A percentile compares a stretch with the other conserved stretches of the same genome.
phyloP scores from a whole-genome alignment of 2,329 filamentous ascomycete species.

The Monosporascus sp. region DNA sequence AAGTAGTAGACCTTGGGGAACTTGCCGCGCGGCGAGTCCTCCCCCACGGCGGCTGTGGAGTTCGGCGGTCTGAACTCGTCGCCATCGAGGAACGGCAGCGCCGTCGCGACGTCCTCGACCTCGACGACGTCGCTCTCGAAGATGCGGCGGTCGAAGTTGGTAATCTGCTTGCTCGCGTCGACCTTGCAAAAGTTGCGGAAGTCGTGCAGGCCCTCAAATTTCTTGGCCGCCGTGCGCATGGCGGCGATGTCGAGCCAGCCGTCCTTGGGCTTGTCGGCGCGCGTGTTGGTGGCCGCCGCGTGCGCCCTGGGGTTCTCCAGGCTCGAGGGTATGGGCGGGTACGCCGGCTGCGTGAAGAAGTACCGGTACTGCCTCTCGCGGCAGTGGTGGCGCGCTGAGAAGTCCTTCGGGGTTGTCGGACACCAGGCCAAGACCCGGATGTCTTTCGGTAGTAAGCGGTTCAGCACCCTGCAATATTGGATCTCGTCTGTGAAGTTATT shows the following conservation, averaged over 20 bases:
- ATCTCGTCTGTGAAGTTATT: slow-evolving; percentile 77
- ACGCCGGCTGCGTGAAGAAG: slow-evolving; percentile 95
- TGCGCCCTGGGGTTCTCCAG: slow-evolving; percentile 39
- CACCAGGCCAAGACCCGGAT: slow-evolving; percentile 94
- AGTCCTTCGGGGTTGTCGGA: slow-evolving; percentile 69
- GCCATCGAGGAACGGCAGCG: slow-evolving; percentile 50
- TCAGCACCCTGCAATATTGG: slow-evolving; percentile 76
- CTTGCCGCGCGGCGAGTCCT: slow-evolving; percentile 3
- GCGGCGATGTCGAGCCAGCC: slow-evolving; percentile 84
- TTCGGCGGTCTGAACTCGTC: slow-evolving; percentile 38
- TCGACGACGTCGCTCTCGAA: slow-evolving; percentile 75
- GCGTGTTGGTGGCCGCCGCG: slow-evolving; percentile 3
- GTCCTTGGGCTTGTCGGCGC: slow-evolving; percentile 38
- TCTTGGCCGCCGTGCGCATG: slow-evolving; percentile 77
- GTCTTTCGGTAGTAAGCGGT: slow-evolving; percentile 80
- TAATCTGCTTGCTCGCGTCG: slow-evolving; percentile 83
- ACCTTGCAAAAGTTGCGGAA: slow-evolving; percentile 97
- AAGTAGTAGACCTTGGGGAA: slow-evolving; percentile 77
- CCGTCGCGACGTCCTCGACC: slow-evolving; percentile 50
- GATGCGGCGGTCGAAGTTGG: slow-evolving; percentile 74
- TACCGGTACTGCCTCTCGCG: slow-evolving; percentile 89
- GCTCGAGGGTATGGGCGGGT: slow-evolving; percentile 59
- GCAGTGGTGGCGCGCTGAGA: slow-evolving; percentile 91
- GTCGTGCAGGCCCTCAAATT: slow-evolving; percentile 80
- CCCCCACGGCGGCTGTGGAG: slow-evolving; percentile 8